Conservation (phyloP, 768 basidiomycete genomes). For the Auricularia cornea region DNA sequence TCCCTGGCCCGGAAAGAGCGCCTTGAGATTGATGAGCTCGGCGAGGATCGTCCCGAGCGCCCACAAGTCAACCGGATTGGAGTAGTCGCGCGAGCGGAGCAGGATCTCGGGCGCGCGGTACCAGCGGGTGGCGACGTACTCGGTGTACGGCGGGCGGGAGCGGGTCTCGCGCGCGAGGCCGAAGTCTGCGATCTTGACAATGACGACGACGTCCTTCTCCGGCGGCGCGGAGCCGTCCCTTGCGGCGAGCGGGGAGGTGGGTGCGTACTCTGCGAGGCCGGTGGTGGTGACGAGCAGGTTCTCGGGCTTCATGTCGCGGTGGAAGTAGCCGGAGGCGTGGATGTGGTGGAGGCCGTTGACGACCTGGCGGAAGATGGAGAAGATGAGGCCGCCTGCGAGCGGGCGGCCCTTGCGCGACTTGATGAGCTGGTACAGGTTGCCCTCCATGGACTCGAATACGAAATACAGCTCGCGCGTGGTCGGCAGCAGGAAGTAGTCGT, state of each 20-base stretch:
- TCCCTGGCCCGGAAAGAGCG: slow-evolving; percentile 88
- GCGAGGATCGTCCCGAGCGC: slow-evolving; percentile 98
- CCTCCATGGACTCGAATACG: slow-evolving; percentile 99
- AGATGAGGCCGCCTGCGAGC: slow-evolving; percentile 93
- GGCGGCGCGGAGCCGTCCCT: slow-evolving; percentile 43
- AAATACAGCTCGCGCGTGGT: slow-evolving; percentile 95
- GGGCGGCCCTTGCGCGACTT: slow-evolving; percentile 92
- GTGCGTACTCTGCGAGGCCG: slow-evolving; percentile 84
- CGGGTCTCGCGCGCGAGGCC: slow-evolving; percentile 88
- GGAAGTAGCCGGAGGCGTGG: slow-evolving; percentile 89
- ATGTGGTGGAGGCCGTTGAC: slow-evolving; percentile 87
- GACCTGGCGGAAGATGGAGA: slow-evolving; percentile 90
- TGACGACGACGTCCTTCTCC: slow-evolving; percentile 91
- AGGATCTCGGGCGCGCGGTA: slow-evolving; percentile 98
- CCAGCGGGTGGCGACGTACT: slow-evolving; percentile 99
- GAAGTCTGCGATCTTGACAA: slow-evolving; percentile 98
- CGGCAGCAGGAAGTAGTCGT: slow-evolving; percentile 98
- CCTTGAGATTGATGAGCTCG: slow-evolving; percentile 89
- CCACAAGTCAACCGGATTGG: slow-evolving; percentile 99
- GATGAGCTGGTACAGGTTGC: slow-evolving; percentile 98
- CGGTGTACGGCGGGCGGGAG: slow-evolving; percentile 90
- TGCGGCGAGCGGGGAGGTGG: slow-evolving; percentile 55
- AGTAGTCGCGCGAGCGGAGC: slow-evolving; percentile 85
- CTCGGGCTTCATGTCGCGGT: slow-evolving; percentile 99
- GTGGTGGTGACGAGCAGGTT: slow-evolving; percentile 98